phyloP scores from a whole-genome alignment of 2,329 filamentous ascomycete genomes.

The Aspergillus sojae region DNA sequence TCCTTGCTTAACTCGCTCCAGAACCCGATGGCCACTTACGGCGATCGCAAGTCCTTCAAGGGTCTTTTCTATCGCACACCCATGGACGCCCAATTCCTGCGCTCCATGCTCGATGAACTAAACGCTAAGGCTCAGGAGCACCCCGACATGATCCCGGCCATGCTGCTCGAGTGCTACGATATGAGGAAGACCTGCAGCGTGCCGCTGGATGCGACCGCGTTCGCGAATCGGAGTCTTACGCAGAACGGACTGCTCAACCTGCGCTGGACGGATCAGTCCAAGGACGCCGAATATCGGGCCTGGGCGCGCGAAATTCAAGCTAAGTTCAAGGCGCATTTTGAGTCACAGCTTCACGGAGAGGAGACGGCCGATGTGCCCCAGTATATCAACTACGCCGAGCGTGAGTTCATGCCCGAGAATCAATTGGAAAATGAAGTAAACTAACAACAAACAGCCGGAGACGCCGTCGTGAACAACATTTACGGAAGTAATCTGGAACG shows the following conservation, averaged over 20 bases:
- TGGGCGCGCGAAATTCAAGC: constrained; percentile 42
- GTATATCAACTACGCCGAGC: constrained; percentile 41
- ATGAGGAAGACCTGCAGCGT: constrained; percentile 44
- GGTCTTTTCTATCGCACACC: constrained; percentile 51
- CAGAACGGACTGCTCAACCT: constrained; percentile 48
- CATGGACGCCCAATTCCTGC: constrained; percentile 37
- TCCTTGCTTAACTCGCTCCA: constrained; percentile 42
- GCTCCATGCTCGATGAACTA: constrained; percentile 35
- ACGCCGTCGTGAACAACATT: constrained; percentile 39
- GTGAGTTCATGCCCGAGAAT: constrained; percentile 22
- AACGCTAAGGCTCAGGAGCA: constrained; percentile 30
- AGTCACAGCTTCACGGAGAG: constrained; percentile 14
- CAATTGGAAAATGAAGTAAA: background rate
- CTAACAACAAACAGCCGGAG: constrained; percentile 31
- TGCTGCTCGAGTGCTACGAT: constrained; percentile 49
- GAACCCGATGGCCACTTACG: constrained; percentile 43
- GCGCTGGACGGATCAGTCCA: constrained; percentile 44
- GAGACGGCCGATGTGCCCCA: constrained; percentile 29
- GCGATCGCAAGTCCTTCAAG: constrained; percentile 46
- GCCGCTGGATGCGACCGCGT: constrained; percentile 43
- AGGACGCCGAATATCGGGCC: constrained; percentile 41
- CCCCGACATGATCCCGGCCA: constrained; percentile 31
- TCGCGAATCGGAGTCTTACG: constrained; percentile 49
- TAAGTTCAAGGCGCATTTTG: constrained; percentile 29
- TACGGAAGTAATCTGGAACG: constrained; percentile 49